phyloP scores from a whole-genome alignment of 2,329 filamentous ascomycete species.

The Botryotinia globosa region DNA sequence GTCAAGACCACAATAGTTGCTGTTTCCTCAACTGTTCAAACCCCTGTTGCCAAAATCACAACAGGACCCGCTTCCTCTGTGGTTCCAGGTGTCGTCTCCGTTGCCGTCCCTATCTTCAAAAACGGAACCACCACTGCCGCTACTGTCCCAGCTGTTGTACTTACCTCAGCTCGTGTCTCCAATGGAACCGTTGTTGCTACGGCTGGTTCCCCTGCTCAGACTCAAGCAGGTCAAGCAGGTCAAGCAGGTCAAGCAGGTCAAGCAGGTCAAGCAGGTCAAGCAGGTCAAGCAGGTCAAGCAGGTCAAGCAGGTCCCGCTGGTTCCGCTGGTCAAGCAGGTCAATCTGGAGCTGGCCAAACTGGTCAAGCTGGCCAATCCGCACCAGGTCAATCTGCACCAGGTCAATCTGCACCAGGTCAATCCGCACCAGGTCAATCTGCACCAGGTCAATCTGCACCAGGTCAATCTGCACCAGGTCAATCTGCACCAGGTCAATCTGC shows the following conservation, averaged over 20 bases:
- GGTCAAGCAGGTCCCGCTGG: neutral
- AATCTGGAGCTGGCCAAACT: too few relatives aligned
- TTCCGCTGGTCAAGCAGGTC: neutral
- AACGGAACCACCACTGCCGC: neutral
- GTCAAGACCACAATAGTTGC: neutral
- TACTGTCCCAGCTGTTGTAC: neutral
- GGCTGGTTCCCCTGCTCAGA: neutral
- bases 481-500: fast-evolving
- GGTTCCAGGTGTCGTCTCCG: neutral
- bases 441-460: too few relatives aligned
- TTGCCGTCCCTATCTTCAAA: neutral
- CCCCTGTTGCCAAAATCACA: neutral
- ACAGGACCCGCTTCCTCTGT: neutral
- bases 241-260: too few relatives aligned
- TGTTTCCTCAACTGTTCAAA: neutral
- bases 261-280: neutral
- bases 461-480: neutral
- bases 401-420: too few relatives aligned
- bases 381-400: fast-evolving
- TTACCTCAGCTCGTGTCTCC: neutral
- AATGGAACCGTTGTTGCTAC: neutral
- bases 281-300: too few relatives aligned
- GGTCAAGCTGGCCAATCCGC: too few relatives aligned
- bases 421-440: neutral
- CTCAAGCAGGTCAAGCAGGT: neutral